These are phyloP conservation scores for Rhizopus delemar DNA, from an alignment of 371 early-diverging fungal species.

Conservation along the genomic window DNA sequence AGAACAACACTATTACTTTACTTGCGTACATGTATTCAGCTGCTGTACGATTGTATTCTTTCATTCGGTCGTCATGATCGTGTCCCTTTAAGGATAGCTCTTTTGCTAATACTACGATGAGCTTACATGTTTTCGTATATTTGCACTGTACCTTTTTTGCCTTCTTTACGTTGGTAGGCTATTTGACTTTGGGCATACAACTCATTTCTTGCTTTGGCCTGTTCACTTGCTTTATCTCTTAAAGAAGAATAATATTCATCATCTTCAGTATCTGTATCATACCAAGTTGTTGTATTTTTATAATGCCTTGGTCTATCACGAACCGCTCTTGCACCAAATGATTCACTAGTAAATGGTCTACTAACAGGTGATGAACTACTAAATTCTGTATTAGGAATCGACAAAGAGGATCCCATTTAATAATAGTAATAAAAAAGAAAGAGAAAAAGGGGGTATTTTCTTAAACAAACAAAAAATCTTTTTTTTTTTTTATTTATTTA, in stretches of 20 bases:
- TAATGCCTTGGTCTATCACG: too few relatives aligned
- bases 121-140: background rate
- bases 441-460: background rate
- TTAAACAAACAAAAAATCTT: background rate
- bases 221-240: slow-evolving; percentile 43
- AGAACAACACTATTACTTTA: slow-evolving; percentile 16
- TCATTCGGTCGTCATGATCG: slow-evolving; percentile 54
- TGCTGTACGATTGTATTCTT: slow-evolving; percentile 54
- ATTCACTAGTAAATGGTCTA: background rate
- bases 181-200: slow-evolving; percentile 45
- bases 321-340: too few relatives aligned
- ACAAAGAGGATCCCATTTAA: background rate
- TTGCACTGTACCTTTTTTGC: slow-evolving; percentile 35
- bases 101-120: slow-evolving; percentile 32
- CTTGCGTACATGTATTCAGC: slow-evolving; percentile 52
- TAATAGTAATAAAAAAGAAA: slow-evolving; percentile 7
- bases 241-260: slow-evolving; percentile 39
- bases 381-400: too few relatives aligned
- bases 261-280: slow-evolving; percentile 25
- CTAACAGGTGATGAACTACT: too few relatives aligned
- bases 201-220: slow-evolving; percentile 47
- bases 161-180: slow-evolving; percentile 47
- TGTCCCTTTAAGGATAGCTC: slow-evolving; percentile 58
- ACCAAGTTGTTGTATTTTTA: too few relatives aligned
- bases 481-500: slow-evolving; percentile 13